Percentiles rank a stretch among this genome's conserved stretches.
Evolutionary conservation across 179 eudicot species (phyloP).

Genomic region (Patellifolia procumbens): DNA sequence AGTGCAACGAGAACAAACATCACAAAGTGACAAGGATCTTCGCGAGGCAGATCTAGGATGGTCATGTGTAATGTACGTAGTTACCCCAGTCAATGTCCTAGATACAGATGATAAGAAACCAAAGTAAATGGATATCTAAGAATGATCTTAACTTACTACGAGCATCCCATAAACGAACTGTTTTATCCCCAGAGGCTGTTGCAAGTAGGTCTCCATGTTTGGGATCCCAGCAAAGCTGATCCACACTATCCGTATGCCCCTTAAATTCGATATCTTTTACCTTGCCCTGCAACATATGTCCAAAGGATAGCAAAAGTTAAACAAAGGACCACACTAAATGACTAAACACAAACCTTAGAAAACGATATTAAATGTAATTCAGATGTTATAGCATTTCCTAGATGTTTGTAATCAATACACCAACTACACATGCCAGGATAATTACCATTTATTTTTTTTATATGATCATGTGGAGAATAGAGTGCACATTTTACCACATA

Average conservation of each 20-base stretch:
- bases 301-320: neutral
- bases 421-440: neutral
- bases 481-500: no score
- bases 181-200: constrained; percentile 96
- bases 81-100: neutral
- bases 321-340: neutral
- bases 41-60: neutral
- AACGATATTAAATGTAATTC: neutral
- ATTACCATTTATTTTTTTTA: neutral
- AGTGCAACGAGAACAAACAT: neutral
- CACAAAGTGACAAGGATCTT: neutral
- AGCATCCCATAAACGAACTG: constrained; percentile 98
- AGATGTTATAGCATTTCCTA: constrained; percentile 2
- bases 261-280: constrained; percentile 87
- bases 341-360: neutral
- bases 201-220: constrained; percentile 89
- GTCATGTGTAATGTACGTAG: neutral
- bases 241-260: constrained; percentile 98
- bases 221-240: constrained; percentile 99
- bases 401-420: neutral
- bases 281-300: constrained; percentile 57
- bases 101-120: neutral
- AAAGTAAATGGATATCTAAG: neutral
- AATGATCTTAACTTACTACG: constrained; percentile 67
- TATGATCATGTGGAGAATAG: neutral